Evolutionary conservation across 2,329 filamentous ascomycete species (phyloP).

Genomic region (Neofusicoccum sp.): DNA sequence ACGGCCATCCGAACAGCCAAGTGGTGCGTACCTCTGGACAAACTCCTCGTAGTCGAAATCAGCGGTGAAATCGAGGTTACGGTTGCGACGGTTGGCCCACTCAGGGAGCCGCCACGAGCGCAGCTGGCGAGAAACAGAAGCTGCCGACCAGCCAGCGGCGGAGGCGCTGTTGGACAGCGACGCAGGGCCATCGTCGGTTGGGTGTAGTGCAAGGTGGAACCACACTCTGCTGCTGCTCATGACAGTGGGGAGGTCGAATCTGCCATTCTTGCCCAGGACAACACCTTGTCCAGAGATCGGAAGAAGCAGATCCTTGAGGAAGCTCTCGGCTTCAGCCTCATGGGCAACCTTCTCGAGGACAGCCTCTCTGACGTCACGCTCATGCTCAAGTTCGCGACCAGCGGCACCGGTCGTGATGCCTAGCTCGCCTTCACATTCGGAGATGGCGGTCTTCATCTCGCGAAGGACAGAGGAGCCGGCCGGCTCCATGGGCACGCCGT

Average conservation of each 20-base stretch:
- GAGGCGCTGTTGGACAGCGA: slow-evolving; percentile 70
- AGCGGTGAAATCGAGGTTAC: slow-evolving; percentile 89
- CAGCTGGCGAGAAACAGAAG: slow-evolving; percentile 86
- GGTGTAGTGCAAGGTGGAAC: slow-evolving; percentile 91
- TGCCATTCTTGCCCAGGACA: slow-evolving; percentile 71
- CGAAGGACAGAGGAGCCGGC: slow-evolving; percentile 79
- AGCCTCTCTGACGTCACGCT: slow-evolving; percentile 76
- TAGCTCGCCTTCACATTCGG: slow-evolving; percentile 73
- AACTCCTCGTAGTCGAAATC: slow-evolving; percentile 97
- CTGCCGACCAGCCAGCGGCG: slow-evolving; percentile 89
- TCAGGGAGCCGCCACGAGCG: slow-evolving; percentile 91
- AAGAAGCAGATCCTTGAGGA: slow-evolving; percentile 78
- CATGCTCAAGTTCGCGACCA: slow-evolving; percentile 71
- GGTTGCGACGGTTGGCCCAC: slow-evolving; percentile 92
- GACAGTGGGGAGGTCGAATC: slow-evolving; percentile 72
- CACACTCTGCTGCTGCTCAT: slow-evolving; percentile 85
- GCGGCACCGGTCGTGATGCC: slow-evolving; percentile 68
- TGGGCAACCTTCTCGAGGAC: slow-evolving; percentile 82
- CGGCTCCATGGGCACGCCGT: slow-evolving; percentile 74
- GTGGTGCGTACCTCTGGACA: slow-evolving; percentile 70
- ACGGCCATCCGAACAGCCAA: slow-evolving; percentile 85
- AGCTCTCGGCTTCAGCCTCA: slow-evolving; percentile 77
- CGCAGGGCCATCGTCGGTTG: slow-evolving; percentile 80
- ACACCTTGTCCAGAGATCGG: slow-evolving; percentile 77
- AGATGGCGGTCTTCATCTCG: slow-evolving; percentile 81